Evolutionary conservation across 2,329 filamentous ascomycete species (phyloP).

Genomic region (Epichloe hybrida): DNA sequence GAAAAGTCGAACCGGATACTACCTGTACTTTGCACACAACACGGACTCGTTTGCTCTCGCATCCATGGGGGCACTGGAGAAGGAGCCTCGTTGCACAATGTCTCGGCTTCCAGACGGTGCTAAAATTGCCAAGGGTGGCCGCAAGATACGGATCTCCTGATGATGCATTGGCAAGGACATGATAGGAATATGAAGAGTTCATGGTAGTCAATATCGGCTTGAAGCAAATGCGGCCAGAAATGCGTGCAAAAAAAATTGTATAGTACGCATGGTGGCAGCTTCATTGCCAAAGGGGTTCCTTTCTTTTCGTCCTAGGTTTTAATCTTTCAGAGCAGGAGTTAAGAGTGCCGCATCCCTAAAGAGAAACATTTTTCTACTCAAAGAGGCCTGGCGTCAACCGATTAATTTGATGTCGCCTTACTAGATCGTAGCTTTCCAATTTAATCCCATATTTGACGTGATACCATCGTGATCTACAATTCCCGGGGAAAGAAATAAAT

Average conservation of each 20-base stretch:
- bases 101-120: slow-evolving; percentile 51
- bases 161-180: background rate
- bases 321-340: background rate
- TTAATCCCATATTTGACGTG: background rate
- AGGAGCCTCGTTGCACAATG: slow-evolving; percentile 71
- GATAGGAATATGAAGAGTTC: background rate
- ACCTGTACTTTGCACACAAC: slow-evolving; percentile 90
- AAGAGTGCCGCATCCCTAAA: background rate
- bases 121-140: slow-evolving; percentile 40
- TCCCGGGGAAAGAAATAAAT: no score
- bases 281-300: background rate
- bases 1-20: slow-evolving; percentile 61
- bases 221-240: background rate
- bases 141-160: slow-evolving; percentile 29
- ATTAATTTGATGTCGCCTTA: background rate
- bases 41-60: slow-evolving; percentile 80
- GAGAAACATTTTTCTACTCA: background rate
- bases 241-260: background rate
- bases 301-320: background rate
- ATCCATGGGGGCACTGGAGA: slow-evolving; percentile 72
- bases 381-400: background rate
- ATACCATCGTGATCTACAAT: slow-evolving; percentile 6
- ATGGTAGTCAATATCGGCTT: background rate
- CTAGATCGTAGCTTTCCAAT: background rate
- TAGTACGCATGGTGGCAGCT: background rate